phyloP scores from a whole-genome alignment of 331 rosid species.

The Prunus yedoensis region DNA sequence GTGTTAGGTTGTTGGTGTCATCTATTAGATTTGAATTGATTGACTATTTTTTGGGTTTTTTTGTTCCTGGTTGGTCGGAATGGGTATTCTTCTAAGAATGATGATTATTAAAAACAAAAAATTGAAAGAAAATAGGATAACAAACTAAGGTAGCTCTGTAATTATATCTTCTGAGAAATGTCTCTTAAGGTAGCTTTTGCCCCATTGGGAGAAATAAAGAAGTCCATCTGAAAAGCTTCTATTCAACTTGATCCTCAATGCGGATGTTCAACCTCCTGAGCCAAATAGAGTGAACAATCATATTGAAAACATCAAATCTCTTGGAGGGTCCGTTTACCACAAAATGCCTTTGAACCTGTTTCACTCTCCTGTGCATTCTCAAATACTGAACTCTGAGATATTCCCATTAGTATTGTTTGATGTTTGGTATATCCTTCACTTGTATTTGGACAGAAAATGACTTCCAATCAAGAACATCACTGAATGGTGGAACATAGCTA shows the following conservation, averaged over 20 bases:
- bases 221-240: not conserved
- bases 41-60: rapidly evolving
- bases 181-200: not conserved
- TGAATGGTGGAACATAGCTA: slow-evolving; percentile 31
- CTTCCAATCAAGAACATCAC: slow-evolving; percentile 34
- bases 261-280: slow-evolving; percentile 35
- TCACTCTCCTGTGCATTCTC: slow-evolving; percentile 36
- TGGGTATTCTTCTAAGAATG: too few species aligned
- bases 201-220: not conserved
- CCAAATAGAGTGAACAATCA: slow-evolving; percentile 39
- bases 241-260: slow-evolving; percentile 6
- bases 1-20: too few species aligned
- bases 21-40: too few species aligned
- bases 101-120: too few species aligned
- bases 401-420: slow-evolving; percentile 28
- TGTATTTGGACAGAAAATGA: slow-evolving; percentile 28
- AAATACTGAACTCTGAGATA: slow-evolving; percentile 28
- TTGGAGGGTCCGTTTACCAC: slow-evolving; percentile 27
- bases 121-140: too few species aligned
- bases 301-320: slow-evolving; percentile 32
- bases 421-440: slow-evolving; percentile 31
- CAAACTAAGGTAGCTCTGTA: too few species aligned
- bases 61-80: too few species aligned
- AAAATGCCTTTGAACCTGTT: slow-evolving; percentile 29
- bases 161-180: too few species aligned